phyloP scores from a whole-genome alignment of 805 yeast species.

The Hemisphaericaspora nanyangensis region DNA sequence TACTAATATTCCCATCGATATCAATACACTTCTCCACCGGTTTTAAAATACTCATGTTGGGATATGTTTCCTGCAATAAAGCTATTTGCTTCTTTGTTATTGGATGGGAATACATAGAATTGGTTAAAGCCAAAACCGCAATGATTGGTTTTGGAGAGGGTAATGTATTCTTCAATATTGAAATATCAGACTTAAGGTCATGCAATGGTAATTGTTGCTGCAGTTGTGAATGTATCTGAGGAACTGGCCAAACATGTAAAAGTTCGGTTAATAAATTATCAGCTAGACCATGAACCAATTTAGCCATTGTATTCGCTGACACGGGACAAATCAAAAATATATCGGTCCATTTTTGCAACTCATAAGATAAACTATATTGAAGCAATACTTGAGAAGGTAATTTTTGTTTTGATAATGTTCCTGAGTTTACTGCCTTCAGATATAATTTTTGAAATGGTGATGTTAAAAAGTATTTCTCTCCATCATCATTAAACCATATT shows the following conservation, averaged over 20 bases:
- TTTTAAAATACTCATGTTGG: conserved; percentile 20
- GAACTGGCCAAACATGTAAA: conserved; percentile 22
- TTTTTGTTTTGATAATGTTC: conserved; percentile 3
- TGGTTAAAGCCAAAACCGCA: conserved; percentile 22
- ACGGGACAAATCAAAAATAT: conserved; percentile 22
- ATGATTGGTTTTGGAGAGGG: conserved; percentile 20
- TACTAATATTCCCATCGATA: conserved; percentile 23
- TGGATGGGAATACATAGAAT: conserved; percentile 24
- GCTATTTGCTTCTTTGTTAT: conserved; percentile 20
- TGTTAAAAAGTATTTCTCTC: conserved; percentile 12
- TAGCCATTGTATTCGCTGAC: conserved; percentile 24
- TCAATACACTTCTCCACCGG: conserved; percentile 25
- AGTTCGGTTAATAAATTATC: conserved; percentile 21
- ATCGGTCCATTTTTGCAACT: conserved; percentile 24
- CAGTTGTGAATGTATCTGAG: conserved; percentile 4
- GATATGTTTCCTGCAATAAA: conserved; percentile 19
- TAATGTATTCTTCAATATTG: conserved; percentile 15
- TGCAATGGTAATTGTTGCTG: neutral
- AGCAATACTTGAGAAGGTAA: conserved; percentile 10
- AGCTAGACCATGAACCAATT: conserved; percentile 20
- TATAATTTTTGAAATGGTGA: conserved; percentile 10
- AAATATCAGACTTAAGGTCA: conserved; percentile 7
- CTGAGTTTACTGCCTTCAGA: conserved; percentile 4
- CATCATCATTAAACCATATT: conserved; percentile 22
- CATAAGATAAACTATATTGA: conserved; percentile 15